These are phyloP conservation scores for Thalassiosira sp. DNA, from an alignment of 352 stramenopile species.

Conservation along the genomic window DNA sequence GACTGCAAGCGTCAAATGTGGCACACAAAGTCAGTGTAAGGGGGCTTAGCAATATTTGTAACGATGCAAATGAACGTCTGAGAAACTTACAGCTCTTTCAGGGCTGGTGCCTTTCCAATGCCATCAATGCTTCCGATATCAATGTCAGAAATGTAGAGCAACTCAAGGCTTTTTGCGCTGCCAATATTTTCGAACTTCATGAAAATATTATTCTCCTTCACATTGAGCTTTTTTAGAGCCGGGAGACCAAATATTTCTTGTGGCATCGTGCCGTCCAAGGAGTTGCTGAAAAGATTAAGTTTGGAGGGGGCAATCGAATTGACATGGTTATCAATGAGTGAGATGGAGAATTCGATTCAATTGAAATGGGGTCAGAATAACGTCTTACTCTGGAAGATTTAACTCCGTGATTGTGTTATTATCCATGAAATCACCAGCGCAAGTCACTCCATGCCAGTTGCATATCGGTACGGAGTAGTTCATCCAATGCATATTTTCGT, in stretches of 20 bases:
- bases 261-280: conserved; percentile 53
- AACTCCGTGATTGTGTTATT: conserved; percentile 53
- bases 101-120: conserved; percentile 49
- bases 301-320: neutral
- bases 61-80: neutral
- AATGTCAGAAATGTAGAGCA: conserved; percentile 61
- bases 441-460: conserved; percentile 56
- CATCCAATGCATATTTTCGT: conserved; percentile 59
- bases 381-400: conserved; percentile 38
- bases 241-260: conserved; percentile 47
- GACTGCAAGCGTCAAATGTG: conserved; percentile 13
- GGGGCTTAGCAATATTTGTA: neutral
- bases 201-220: conserved; percentile 54
- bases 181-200: conserved; percentile 54
- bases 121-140: conserved; percentile 54
- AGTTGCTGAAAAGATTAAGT: conserved; percentile 26
- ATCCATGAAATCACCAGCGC: conserved; percentile 40
- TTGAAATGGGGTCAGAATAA: neutral
- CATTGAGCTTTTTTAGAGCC: conserved; percentile 42
- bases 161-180: conserved; percentile 57
- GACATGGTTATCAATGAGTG: conserved; percentile 5
- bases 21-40: neutral
- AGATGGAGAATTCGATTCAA: neutral
- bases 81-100: conserved; percentile 48
- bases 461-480: conserved; percentile 55